A percentile compares a stretch with the other conserved stretches of the same genome.
Conservation (phyloP, 352 stramenopile species). For the Phytophthora ohioensis region DNA sequence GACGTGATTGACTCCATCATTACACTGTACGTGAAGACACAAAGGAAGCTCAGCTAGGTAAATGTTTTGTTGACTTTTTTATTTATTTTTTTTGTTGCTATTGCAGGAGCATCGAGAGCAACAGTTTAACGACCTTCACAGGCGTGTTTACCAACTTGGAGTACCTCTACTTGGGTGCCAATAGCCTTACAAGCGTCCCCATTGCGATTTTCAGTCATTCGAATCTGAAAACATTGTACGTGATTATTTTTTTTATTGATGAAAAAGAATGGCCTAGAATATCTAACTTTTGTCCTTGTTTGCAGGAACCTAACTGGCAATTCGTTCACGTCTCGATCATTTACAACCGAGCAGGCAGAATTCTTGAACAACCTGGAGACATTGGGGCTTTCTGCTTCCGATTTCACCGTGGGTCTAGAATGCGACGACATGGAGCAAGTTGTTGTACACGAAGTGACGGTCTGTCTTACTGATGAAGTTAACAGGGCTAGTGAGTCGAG, state of each 20-base stretch:
- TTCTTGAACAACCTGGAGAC: constrained; percentile 41
- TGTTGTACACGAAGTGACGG: constrained; percentile 34
- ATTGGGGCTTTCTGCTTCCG: constrained; percentile 33
- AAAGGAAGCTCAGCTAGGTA: background rate
- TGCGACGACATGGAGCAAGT: constrained; percentile 43
- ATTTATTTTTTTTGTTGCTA: background rate
- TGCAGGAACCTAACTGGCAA: constrained; percentile 46
- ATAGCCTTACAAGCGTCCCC: constrained; percentile 59
- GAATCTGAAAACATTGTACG: constrained; percentile 51
- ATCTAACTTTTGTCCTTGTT: constrained; percentile 7
- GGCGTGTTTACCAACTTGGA: constrained; percentile 60
- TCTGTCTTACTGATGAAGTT: constrained; percentile 30
- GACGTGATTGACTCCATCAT: constrained; percentile 35
- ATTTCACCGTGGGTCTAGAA: constrained; percentile 37
- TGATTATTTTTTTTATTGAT: background rate
- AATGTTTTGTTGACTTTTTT: background rate
- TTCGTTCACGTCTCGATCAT: constrained; percentile 39
- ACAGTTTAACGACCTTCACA: constrained; percentile 61
- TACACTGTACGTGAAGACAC: constrained; percentile 24
- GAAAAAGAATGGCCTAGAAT: background rate
- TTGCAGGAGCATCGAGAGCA: constrained; percentile 58
- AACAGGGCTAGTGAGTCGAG: constrained; percentile 23
- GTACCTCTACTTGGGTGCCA: constrained; percentile 57
- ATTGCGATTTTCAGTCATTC: constrained; percentile 52
- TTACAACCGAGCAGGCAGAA: constrained; percentile 46